These are phyloP conservation scores for Botrytis fragariae DNA, from an alignment of 2,329 filamentous ascomycete genomes.

Conservation along the genomic window DNA sequence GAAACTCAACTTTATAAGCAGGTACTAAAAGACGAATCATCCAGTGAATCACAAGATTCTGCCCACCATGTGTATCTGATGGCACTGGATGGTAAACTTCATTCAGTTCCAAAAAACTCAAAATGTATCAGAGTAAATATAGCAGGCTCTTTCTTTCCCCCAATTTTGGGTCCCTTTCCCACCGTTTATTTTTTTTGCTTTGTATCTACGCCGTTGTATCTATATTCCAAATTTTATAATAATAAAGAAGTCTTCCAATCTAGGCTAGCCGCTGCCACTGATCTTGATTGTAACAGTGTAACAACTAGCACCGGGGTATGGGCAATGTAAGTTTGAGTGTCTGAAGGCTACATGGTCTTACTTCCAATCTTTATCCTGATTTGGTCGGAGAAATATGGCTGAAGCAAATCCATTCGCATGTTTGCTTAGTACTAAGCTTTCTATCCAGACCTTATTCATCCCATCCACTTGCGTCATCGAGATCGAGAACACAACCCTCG, in stretches of 20 bases:
- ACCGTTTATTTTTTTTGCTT: too few species aligned
- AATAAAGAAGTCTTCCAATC: neutral
- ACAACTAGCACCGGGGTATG: conserved; percentile 45
- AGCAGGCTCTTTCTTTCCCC: neutral
- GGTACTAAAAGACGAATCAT: conserved; percentile 45
- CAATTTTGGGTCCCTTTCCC: too few species aligned
- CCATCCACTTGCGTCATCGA: conserved; percentile 59
- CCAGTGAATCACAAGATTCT: conserved; percentile 46
- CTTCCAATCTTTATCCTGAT: conserved; percentile 8
- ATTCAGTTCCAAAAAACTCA: conserved; percentile 29
- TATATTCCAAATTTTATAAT: neutral
- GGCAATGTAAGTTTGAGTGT: conserved; percentile 38
- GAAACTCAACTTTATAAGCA: neutral
- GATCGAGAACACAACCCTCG: conserved; percentile 53
- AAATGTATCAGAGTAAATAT: conserved; percentile 38
- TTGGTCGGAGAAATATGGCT: conserved; percentile 26
- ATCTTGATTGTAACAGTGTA: conserved; percentile 23
- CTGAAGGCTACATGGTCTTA: conserved; percentile 17
- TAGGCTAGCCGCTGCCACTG: neutral
- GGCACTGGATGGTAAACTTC: conserved; percentile 26
- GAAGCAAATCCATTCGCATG: conserved; percentile 34
- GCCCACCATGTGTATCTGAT: conserved; percentile 42
- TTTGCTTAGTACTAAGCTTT: conserved; percentile 36
- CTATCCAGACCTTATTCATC: conserved; percentile 45
- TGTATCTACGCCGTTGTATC: too few species aligned